Evolutionary conservation across 495 filamentous ascomycete genomes (phyloP), one percentile per base, ranked within the genome.

Genomic region (Opeltia flavorubescens): DNA sequence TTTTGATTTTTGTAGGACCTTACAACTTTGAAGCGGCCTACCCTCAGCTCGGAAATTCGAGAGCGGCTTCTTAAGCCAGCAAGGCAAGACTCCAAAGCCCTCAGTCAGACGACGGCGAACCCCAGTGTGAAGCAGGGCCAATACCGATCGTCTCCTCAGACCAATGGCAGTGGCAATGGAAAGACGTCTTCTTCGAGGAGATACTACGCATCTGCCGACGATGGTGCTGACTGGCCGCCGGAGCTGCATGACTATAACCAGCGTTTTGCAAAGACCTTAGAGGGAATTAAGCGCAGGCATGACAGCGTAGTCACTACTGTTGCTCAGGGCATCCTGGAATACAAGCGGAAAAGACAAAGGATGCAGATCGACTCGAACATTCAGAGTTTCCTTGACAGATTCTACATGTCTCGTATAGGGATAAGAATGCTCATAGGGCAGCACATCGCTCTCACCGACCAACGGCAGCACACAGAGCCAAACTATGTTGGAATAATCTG

Each of bases 371-470:
- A 96, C 66, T 80, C 86, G 47, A 91, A 86, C 45, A 94, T 98
- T 43, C 91, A 98, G 60, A 77, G 82, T 43, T 98, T 98, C 67
- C 78, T 98, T 47, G 91, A 98, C 66, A 84, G 91, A 43, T 98
- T 98, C 61, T 98, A 98, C 69, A 98, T 98, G 91, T 95, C 87
- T 28, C 87, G 91, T n/a, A 98, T 98, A 52, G 91, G 91, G 52
- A 98, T 98, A 46, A 85, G 91, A 50, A 98, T 98, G 91, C 76
- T 98, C 12, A 95, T 98, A 46, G 91, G 91, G 26, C 91, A 98
- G 62, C 91, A 98, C 64, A 91, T 98, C 48, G 93, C 91, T 49
- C 71, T 98, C 44, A 94, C 89, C 17, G 89, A 95, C 57, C 87
- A 94, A 69, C 83, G 80, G 47, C 80, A 89, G 52, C 76, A 83